Conservation (phyloP, 2,329 filamentous ascomycete species). For the Fusarium tanahbumbuense region DNA sequence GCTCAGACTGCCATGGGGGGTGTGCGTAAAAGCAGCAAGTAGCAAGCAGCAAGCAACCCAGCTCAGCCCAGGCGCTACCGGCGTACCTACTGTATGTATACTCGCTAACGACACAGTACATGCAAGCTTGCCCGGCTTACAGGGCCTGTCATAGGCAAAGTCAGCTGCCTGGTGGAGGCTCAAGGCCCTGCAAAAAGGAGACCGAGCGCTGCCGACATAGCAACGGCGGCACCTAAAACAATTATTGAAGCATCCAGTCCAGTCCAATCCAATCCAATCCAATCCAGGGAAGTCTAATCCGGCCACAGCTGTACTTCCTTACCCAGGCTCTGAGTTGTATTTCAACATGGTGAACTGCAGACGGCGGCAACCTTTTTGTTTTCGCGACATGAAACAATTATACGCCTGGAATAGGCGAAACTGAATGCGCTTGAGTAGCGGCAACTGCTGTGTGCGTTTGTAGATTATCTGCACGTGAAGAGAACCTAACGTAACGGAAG, state of each 20-base stretch:
- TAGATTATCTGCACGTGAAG: constrained; percentile 6
- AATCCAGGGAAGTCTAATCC: constrained; percentile 15
- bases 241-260: constrained; percentile 15
- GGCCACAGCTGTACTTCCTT: not conserved
- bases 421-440: not conserved
- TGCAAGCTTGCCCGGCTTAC: constrained; percentile 4
- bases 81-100: constrained; percentile 26
- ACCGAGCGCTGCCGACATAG: constrained; percentile 38
- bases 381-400: constrained; percentile 26
- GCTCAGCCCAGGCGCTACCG: constrained; percentile 20
- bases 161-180: constrained; percentile 34
- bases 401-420: constrained; percentile 24
- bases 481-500: not conserved
- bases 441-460: not conserved
- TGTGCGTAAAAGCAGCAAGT: constrained; percentile 26
- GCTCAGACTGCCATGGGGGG: constrained; percentile 17
- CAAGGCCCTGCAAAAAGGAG: constrained; percentile 23
- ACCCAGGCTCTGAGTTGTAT: not conserved
- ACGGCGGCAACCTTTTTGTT: constrained; percentile 34
- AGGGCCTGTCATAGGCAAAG: constrained; percentile 23
- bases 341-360: constrained; percentile 11
- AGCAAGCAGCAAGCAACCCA: not conserved
- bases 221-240: constrained; percentile 42
- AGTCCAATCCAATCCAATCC: constrained; percentile 7
- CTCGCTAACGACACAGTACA: constrained; percentile 18